phyloP scores from a whole-genome alignment of 108 stramenopile species.

The Pinguiococcus pyrenoidosus region DNA sequence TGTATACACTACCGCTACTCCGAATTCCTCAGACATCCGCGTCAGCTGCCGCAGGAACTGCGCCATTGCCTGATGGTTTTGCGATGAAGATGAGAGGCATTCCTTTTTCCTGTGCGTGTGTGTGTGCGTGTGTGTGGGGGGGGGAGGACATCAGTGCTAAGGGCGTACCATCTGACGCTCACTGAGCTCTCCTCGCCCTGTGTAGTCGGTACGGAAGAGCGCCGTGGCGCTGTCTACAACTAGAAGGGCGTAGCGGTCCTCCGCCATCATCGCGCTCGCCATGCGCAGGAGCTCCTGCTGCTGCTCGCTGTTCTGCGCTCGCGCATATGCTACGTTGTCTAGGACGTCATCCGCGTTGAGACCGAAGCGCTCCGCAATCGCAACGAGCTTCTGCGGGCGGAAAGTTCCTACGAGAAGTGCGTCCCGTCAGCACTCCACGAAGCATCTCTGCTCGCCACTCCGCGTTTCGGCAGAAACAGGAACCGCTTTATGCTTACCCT shows the following conservation, averaged over 20 bases:
- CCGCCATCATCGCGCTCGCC: constrained; percentile 96
- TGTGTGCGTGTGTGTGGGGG: too few relatives aligned
- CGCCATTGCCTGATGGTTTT: background rate
- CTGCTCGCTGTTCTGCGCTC: constrained; percentile 99
- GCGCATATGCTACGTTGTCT: constrained; percentile 96
- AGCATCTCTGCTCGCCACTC: too few relatives aligned
- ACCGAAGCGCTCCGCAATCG: constrained; percentile 96
- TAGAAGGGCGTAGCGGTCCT: constrained; percentile 86
- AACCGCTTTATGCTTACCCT: too few relatives aligned
- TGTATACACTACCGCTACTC: constrained; percentile 95
- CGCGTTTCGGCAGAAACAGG: too few relatives aligned
- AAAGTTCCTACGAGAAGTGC: too few relatives aligned
- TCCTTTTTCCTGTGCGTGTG: background rate
- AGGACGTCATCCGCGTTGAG: constrained; percentile 74
- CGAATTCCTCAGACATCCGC: constrained; percentile 92
- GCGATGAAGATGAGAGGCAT: background rate
- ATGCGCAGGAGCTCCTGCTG: constrained; percentile 90
- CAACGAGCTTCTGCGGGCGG: constrained; percentile 77
- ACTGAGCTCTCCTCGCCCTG: constrained; percentile 91
- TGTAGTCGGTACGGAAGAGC: constrained; percentile 95
- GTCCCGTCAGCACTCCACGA: too few relatives aligned
- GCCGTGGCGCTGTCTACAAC: constrained; percentile 98
- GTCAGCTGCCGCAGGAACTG: constrained; percentile 86
- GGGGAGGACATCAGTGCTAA: too few relatives aligned
- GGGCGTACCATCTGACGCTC: constrained; percentile 91